Percentiles rank a stretch among this genome's conserved stretches.
Conservation (phyloP, 441 rosid genomes). For the Adansonia grandidieri region DNA sequence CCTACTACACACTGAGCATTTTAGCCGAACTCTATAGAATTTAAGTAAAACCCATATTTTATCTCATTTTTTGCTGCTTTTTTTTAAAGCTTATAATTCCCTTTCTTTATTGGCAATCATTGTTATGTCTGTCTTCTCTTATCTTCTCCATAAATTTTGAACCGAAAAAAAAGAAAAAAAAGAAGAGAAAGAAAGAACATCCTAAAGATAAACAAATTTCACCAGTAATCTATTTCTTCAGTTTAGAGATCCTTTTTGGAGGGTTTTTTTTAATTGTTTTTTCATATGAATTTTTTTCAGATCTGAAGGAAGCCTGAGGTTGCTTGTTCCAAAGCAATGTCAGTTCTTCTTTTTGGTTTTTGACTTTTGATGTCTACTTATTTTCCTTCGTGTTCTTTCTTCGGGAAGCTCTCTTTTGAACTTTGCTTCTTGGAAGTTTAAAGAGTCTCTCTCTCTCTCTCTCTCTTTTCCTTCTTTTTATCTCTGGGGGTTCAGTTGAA, state of each 20-base stretch:
- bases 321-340: conserved; percentile 44
- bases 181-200: not conserved
- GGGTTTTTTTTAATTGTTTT: conserved; percentile 20
- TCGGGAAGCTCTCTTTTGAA: conserved; percentile 18
- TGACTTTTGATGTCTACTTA: conserved; percentile 24
- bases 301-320: conserved; percentile 48
- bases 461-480: no score
- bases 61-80: conserved; percentile 22
- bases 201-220: conserved; percentile 19
- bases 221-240: conserved; percentile 26
- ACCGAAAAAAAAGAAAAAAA: not conserved
- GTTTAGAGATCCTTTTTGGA: conserved; percentile 35
- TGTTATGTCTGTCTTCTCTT: conserved; percentile 23
- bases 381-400: conserved; percentile 18
- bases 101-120: conserved; percentile 53
- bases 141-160: not conserved
- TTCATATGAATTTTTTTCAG: conserved; percentile 38
- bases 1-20: conserved; percentile 26
- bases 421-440: conserved; percentile 17
- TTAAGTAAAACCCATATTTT: conserved; percentile 11
- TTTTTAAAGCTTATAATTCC: conserved; percentile 28
- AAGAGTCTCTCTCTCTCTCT: not conserved
- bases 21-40: conserved; percentile 22
- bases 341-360: conserved; percentile 7
- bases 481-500: conserved; percentile 18